A percentile compares a stretch with the other conserved stretches of the same genome.
These are phyloP conservation scores for Mytilinidion resinicola DNA, from an alignment of 495 filamentous ascomycete genomes.

Conservation along the genomic window DNA sequence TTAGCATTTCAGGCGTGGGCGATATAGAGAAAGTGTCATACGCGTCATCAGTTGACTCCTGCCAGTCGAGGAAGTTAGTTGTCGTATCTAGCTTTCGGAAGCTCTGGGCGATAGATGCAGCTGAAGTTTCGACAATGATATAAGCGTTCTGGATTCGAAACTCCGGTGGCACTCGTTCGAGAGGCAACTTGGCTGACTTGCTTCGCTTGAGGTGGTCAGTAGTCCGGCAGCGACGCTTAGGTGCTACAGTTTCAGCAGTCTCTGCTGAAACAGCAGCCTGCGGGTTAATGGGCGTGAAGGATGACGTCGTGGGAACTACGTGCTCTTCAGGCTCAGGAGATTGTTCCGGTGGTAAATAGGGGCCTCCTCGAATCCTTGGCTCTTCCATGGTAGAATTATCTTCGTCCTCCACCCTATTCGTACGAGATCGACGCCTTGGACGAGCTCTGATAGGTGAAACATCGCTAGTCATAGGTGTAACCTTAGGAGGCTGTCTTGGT, in stretches of 20 bases:
- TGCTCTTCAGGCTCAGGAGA: no score
- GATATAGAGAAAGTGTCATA: background rate
- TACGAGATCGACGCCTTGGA: no score
- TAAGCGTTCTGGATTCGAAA: conserved; percentile 21
- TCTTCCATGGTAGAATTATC: no score
- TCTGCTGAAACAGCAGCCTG: background rate
- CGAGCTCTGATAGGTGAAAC: no score
- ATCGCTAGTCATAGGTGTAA: no score
- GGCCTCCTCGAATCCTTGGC: no score
- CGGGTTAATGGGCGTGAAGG: no score
- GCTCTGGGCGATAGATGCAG: background rate
- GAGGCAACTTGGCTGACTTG: conserved; percentile 25
- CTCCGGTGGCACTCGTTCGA: conserved; percentile 26
- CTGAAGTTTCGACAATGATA: background rate
- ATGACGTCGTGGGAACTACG: no score
- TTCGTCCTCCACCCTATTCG: no score
- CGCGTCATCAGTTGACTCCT: background rate
- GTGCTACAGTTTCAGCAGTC: background rate
- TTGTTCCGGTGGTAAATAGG: no score
- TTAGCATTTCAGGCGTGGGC: background rate
- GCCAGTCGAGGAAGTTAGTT: background rate
- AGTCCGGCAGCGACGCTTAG: background rate
- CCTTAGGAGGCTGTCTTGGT: background rate
- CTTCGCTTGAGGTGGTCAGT: conserved; percentile 3
- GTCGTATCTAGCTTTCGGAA: background rate